These are phyloP conservation scores for Plasmodium vinckei DNA, from an alignment of 169 alveolate genomes.

Conservation along the genomic window DNA sequence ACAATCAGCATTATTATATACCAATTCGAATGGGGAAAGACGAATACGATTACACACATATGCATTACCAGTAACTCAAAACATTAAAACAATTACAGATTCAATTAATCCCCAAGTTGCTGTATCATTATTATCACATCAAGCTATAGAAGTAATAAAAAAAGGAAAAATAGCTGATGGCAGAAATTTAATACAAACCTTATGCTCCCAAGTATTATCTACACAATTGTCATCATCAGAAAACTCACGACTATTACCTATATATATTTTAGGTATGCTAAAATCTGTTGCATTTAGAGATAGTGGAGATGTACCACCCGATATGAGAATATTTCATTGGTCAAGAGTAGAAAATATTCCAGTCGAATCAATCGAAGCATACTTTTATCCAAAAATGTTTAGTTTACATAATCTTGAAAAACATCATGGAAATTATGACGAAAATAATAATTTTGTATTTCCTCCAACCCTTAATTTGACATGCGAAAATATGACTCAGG, in stretches of 20 bases:
- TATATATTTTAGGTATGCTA: slow-evolving; percentile 88
- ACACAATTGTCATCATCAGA: slow-evolving; percentile 77
- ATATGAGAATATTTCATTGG: slow-evolving; percentile 87
- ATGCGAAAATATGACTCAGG: slow-evolving; percentile 87
- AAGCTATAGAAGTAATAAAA: slow-evolving; percentile 78
- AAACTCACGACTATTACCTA: slow-evolving; percentile 63
- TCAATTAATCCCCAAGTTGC: slow-evolving; percentile 87
- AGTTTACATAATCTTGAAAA: slow-evolving; percentile 82
- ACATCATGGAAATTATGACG: slow-evolving; percentile 70
- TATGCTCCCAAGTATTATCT: slow-evolving; percentile 84
- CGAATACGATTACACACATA: slow-evolving; percentile 97
- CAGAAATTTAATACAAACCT: slow-evolving; percentile 84
- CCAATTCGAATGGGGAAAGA: slow-evolving; percentile 98
- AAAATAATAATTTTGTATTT: slow-evolving; percentile 62
- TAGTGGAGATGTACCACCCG: slow-evolving; percentile 85
- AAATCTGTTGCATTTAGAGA: slow-evolving; percentile 89
- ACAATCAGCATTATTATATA: slow-evolving; percentile 97
- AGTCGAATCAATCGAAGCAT: slow-evolving; percentile 82
- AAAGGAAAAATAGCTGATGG: slow-evolving; percentile 89
- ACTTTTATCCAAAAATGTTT: slow-evolving; percentile 89
- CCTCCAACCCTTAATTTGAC: slow-evolving; percentile 87
- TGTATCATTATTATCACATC: slow-evolving; percentile 82
- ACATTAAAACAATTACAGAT: slow-evolving; percentile 82
- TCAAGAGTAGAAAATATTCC: slow-evolving; percentile 84
- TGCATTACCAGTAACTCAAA: slow-evolving; percentile 94